These are phyloP conservation scores for Sclerotinia trifoliorum DNA, from an alignment of 2,329 filamentous ascomycete genomes.

Conservation along the genomic window DNA sequence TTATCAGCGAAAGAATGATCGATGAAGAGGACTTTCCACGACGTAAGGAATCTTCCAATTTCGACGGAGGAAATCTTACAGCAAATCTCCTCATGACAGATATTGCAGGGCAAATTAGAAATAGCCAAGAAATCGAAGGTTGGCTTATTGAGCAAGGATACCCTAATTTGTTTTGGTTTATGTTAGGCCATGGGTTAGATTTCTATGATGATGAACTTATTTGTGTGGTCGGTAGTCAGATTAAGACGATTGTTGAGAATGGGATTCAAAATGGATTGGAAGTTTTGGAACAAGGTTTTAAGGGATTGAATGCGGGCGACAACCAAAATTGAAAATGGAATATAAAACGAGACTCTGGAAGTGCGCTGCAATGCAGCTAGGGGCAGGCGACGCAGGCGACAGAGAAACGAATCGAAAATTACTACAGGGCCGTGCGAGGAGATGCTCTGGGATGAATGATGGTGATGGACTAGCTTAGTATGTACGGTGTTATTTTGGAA, in stretches of 20 bases:
- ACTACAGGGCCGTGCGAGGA: not conserved
- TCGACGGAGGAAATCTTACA: slow-evolving; percentile 42
- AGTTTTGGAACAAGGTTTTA: not conserved
- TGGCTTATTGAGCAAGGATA: slow-evolving; percentile 2
- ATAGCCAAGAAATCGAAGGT: not conserved
- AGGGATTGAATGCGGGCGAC: not conserved
- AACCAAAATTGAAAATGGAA: not conserved
- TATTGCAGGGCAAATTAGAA: slow-evolving; percentile 36
- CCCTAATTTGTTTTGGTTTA: not conserved
- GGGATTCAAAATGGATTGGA: not conserved
- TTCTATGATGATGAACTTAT: not conserved
- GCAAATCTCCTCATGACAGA: slow-evolving; percentile 44
- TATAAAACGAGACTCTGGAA: not conserved
- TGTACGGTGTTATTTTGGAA: not conserved
- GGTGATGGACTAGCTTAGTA: not conserved
- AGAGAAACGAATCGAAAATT: not conserved
- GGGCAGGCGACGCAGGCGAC: too few species aligned
- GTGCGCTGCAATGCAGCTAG: too few species aligned
- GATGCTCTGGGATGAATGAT: not conserved
- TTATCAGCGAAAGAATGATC: too few species aligned
- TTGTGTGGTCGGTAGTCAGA: not conserved
- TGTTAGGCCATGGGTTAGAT: not conserved
- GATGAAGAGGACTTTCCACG: not conserved
- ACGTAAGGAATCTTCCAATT: slow-evolving; percentile 11
- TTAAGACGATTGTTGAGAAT: not conserved